A percentile compares a stretch with the other conserved stretches of the same genome.
Conservation (phyloP, 202 grass and related monocot genomes). For the Miscanthus sacchariflorus region DNA sequence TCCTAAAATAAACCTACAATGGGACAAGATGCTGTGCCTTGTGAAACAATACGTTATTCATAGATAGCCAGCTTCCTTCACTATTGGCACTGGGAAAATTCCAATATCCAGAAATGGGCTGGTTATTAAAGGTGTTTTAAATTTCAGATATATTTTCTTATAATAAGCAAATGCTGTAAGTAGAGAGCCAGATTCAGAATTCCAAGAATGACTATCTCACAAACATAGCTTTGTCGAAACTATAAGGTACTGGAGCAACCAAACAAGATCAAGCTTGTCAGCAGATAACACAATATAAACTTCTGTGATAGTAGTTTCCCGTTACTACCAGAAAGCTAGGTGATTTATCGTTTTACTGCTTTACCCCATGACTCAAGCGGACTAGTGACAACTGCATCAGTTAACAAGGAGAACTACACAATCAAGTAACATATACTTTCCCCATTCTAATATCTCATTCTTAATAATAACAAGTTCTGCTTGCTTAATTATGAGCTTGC, state of each 20-base stretch:
- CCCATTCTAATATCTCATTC: background rate
- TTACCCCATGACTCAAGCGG: background rate
- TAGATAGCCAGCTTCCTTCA: background rate
- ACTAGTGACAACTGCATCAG: background rate
- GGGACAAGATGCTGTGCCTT: background rate
- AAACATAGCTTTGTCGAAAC: conserved; percentile 11
- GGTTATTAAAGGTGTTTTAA: background rate
- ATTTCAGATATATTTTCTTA: conserved; percentile 7
- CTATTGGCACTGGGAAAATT: background rate
- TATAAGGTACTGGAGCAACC: conserved; percentile 7
- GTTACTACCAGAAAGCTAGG: background rate
- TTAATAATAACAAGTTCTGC: conserved; percentile 6
- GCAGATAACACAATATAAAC: background rate
- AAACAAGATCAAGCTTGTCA: conserved; percentile 23
- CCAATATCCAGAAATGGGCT: background rate
- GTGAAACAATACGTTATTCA: background rate
- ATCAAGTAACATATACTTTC: background rate
- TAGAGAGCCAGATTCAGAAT: background rate
- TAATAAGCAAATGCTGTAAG: background rate
- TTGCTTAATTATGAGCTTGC: conserved; percentile 16
- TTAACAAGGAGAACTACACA: background rate
- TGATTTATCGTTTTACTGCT: background rate
- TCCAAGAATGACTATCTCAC: conserved; percentile 14
- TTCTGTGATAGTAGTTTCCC: conserved; percentile 19
- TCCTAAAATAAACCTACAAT: background rate